These are phyloP conservation scores for Cordyceps javanica DNA, from an alignment of 2,329 filamentous ascomycete genomes.

Conservation along the genomic window DNA sequence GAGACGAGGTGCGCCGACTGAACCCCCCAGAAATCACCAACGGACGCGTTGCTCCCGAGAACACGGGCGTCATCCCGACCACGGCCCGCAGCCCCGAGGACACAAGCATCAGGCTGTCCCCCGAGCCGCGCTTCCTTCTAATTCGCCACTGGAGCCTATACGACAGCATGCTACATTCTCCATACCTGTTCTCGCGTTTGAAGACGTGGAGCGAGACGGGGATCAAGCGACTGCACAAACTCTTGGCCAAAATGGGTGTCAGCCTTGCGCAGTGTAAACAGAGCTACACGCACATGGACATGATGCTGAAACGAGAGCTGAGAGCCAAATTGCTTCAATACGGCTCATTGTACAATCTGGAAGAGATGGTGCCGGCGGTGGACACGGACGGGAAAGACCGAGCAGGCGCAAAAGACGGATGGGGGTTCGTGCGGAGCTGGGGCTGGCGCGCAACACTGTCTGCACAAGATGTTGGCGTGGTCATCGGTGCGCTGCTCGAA, in stretches of 20 bases:
- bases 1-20: constrained; percentile 88
- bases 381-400: constrained; percentile 65
- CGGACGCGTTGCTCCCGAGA: constrained; percentile 57
- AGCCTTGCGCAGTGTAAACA: constrained; percentile 91
- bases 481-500: constrained; percentile 87
- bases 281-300: constrained; percentile 97
- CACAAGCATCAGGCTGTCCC: constrained; percentile 83
- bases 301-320: constrained; percentile 85
- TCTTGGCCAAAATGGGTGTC: constrained; percentile 97
- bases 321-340: constrained; percentile 84
- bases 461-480: constrained; percentile 88
- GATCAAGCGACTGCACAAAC: constrained; percentile 81
- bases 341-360: constrained; percentile 85
- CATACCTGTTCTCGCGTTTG: constrained; percentile 83
- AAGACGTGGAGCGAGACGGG: constrained; percentile 93
- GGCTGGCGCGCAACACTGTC: constrained; percentile 93
- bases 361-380: constrained; percentile 80
- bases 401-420: constrained; percentile 75
- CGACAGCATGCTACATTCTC: constrained; percentile 96
- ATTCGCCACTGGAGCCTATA: constrained; percentile 96
- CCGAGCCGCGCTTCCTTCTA: constrained; percentile 87
- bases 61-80: constrained; percentile 78
- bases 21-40: constrained; percentile 71
- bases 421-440: constrained; percentile 97
- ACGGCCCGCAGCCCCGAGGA: constrained; percentile 85